These are phyloP conservation scores for Polyplosphaeria fusca DNA, from an alignment of 495 filamentous ascomycete genomes.

Conservation along the genomic window DNA sequence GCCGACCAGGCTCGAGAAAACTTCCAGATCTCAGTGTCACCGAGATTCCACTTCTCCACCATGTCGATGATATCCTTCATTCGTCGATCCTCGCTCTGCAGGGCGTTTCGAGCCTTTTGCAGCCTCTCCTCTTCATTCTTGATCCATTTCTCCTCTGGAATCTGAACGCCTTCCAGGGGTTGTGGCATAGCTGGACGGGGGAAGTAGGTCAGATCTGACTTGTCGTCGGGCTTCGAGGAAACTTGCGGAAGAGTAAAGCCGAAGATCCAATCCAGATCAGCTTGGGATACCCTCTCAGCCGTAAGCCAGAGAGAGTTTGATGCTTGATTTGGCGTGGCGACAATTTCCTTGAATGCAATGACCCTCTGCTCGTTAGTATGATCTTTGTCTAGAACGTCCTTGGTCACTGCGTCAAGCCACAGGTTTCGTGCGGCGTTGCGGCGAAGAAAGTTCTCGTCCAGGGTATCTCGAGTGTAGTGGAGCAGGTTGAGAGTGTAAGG, in stretches of 20 bases:
- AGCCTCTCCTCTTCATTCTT: slow-evolving; percentile 26
- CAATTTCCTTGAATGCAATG: slow-evolving; percentile 73
- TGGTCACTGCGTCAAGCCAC: slow-evolving; percentile 74
- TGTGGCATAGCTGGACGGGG: slow-evolving; percentile 13
- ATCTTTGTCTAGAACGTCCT: slow-evolving; percentile 59
- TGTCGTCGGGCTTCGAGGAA: slow-evolving; percentile 31
- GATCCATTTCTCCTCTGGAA: slow-evolving; percentile 52
- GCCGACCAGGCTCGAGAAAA: slow-evolving; percentile 75
- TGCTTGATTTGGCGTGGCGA: slow-evolving; percentile 61
- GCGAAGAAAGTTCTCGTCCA: slow-evolving; percentile 67
- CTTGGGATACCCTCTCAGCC: slow-evolving; percentile 59
- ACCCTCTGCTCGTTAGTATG: slow-evolving; percentile 61
- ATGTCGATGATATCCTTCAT: slow-evolving; percentile 51
- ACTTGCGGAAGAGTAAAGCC: slow-evolving; percentile 73
- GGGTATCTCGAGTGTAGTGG: slow-evolving; percentile 47
- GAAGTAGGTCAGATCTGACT: slow-evolving; percentile 7
- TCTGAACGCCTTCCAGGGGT: slow-evolving; percentile 16
- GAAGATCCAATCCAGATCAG: slow-evolving; percentile 81
- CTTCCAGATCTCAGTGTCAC: slow-evolving; percentile 88
- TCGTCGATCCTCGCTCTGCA: slow-evolving; percentile 43
- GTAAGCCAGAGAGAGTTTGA: slow-evolving; percentile 74
- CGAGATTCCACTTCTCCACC: slow-evolving; percentile 89
- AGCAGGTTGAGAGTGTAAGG: slow-evolving; percentile 78
- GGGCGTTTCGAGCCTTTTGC: slow-evolving; percentile 44
- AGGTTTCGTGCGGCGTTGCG: slow-evolving; percentile 71